Base-by-base conservation (phyloP, 345 rosid genomes). In the Aegle marmelos region DNA sequence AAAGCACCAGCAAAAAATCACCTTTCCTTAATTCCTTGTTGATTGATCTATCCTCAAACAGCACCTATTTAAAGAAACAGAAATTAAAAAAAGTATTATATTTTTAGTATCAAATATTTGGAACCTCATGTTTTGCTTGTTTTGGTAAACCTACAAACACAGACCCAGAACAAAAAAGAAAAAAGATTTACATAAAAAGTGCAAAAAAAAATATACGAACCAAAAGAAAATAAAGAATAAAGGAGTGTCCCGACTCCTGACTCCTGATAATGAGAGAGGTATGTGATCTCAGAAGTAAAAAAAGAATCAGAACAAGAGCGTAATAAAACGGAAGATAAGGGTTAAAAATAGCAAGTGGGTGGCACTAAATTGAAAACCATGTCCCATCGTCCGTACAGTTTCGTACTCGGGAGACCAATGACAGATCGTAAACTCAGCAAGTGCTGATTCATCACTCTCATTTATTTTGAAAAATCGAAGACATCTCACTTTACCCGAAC, bases 301-400 rank as follows among this genome's bases (percentile, higher is more conserved):
- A 53, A 53, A 0, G 22, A 53, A 17, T 17, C 57, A 53, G 6
- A 17, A 53, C 21, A 17, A 13, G 5, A 10, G 50, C 13, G 13
- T 41, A 11, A 45, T 45, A 45, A 45, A 45, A 45, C 17, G 57
- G 57, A 4, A 53, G 57, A 19, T 53, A 22, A 53, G 57, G 57
- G 57, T 17, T 53, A 53, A 17, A 53, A 27, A 2, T n/a, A 39
- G 25, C 45, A 10, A 34, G 19, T 54, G 31, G 39, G 58, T 25
- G 0, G 48, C 24, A 73, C 57, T 33, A 21, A 24, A 11, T 0
- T 45, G 34, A 28, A 31, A 67, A 71, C 17, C 17, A 82, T 10
- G 81, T 87, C 62, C 54, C 75, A 45, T 88, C 84, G 66, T 82
- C 88, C 89, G 90, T 87, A 89, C 86, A 83, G 31, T n/a, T 34